Evolutionary conservation across 106 monocot species (phyloP), one percentile per base, ranked within the genome.

Genomic region (Apostasia shenzhenica): DNA sequence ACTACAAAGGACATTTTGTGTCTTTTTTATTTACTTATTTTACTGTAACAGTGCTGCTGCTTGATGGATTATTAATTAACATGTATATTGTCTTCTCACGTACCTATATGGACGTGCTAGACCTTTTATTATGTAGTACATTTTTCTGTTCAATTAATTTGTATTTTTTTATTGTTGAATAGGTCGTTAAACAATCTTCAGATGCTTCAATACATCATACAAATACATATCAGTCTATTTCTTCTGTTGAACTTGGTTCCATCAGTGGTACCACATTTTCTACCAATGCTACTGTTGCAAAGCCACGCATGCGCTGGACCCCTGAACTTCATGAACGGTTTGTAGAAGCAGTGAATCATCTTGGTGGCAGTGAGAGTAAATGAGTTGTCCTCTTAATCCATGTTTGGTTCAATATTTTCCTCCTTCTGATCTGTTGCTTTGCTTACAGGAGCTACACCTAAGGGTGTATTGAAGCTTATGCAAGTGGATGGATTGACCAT

Each of bases 321-420:
- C 87, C 80, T 13, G 91, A 92, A 61, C 85, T 87, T 38, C 91
- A 92, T 74, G 91, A 92, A 49, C 59, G 81, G 57, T 85, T 92
- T 79, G 80, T 92, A 48, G 80, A 92, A 64, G 87, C 91, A 78
- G 82, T 92, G 26, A 92, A 82, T 52, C 84, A 92, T 70, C 87
- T 92, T 68, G 91, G 91, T 72, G 91, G 91, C n/a, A 83, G 85
- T 76, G 91, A 92, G 73, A 92, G 91, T 91, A 85, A 40, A 82
- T 63, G 14, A 12, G 4, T 13, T 63, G 0, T 1, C 6, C n/a
- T 41, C 66, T 57, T 14, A 7, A 12, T 54, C 47, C 11, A 49
- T 12, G 8, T 69, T 41, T 14, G 11, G 39, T 7, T 6, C 54
- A 48, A 6, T 43, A 45, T 13, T 62, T 10, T 47, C 3, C 44